Percentiles rank a stretch among this genome's conserved stretches.
Conservation (phyloP, 2,329 filamentous ascomycete species). For the Xylaria sp. region DNA sequence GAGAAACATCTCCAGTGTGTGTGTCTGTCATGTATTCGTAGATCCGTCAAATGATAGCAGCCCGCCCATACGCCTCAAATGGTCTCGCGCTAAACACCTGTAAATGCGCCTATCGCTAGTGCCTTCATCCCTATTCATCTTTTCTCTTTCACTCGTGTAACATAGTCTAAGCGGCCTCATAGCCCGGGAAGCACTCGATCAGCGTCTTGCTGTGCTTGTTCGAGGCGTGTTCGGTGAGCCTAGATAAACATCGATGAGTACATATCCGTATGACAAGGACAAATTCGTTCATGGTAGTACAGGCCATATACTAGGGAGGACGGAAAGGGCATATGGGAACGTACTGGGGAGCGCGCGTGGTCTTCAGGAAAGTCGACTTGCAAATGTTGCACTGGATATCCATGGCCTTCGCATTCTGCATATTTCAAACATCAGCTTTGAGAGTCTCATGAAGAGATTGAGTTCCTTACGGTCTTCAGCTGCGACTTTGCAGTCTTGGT, state of each 20-base stretch:
- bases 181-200: slow-evolving; percentile 75
- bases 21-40: slow-evolving; percentile 37
- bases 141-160: slow-evolving; percentile 18
- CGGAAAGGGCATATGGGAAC: slow-evolving; percentile 46
- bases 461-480: slow-evolving; percentile 69
- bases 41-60: slow-evolving; percentile 31
- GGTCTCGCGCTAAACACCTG: slow-evolving; percentile 34
- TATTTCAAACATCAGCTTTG: slow-evolving; percentile 9
- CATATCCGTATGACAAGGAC: background rate
- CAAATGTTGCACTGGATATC: slow-evolving; percentile 81
- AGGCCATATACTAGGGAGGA: background rate
- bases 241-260: slow-evolving; percentile 45
- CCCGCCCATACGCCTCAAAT: slow-evolving; percentile 33
- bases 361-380: slow-evolving; percentile 83
- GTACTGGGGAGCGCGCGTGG: slow-evolving; percentile 76
- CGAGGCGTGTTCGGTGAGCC: slow-evolving; percentile 75
- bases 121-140: background rate
- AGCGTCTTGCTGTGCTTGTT: slow-evolving; percentile 83
- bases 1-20: slow-evolving; percentile 1
- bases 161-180: slow-evolving; percentile 39
- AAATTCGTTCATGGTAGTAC: background rate
- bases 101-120: slow-evolving; percentile 40
- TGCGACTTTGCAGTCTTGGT: slow-evolving; percentile 71
- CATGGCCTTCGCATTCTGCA: slow-evolving; percentile 77
- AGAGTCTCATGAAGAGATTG: background rate